These are phyloP conservation scores for Zygosaccharomyces pseudobailii DNA, from an alignment of 1,139 yeast genomes.

Conservation along the genomic window DNA sequence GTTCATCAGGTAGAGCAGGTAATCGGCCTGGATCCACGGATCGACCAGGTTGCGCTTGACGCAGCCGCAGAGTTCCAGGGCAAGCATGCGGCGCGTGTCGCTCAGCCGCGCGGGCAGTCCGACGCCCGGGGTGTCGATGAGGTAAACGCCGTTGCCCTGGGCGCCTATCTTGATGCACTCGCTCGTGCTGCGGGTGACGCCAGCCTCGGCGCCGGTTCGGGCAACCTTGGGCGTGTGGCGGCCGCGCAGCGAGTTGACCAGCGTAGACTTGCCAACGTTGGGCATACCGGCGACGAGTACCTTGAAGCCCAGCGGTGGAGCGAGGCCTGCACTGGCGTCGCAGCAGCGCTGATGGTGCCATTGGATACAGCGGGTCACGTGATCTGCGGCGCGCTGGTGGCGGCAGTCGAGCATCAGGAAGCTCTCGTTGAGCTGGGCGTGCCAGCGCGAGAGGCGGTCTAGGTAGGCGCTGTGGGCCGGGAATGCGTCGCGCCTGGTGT, in stretches of 20 bases:
- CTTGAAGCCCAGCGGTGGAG: slow-evolving; percentile 79
- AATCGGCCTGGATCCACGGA: slow-evolving; percentile 85
- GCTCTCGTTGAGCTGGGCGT: slow-evolving; percentile 48
- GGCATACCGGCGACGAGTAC: slow-evolving; percentile 91
- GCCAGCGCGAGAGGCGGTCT: slow-evolving; percentile 25
- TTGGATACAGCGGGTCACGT: slow-evolving; percentile 47
- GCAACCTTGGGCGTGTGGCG: slow-evolving; percentile 56
- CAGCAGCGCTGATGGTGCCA: slow-evolving; percentile 29
- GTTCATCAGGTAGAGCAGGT: slow-evolving; percentile 68
- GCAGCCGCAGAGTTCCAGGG: slow-evolving; percentile 70
- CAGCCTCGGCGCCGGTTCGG: slow-evolving; percentile 81
- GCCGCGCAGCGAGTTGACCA: slow-evolving; percentile 68
- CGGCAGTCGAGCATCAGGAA: slow-evolving; percentile 62
- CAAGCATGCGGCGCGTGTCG: slow-evolving; percentile 60
- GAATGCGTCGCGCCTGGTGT: slow-evolving; percentile 31
- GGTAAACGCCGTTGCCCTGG: slow-evolving; percentile 51
- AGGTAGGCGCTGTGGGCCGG: slow-evolving; percentile 11
- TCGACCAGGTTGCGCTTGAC: slow-evolving; percentile 69
- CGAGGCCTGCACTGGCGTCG: slow-evolving; percentile 39
- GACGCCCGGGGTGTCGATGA: slow-evolving; percentile 93
- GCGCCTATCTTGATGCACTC: slow-evolving; percentile 61
- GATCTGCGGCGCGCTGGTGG: slow-evolving; percentile 45
- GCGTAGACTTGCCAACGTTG: slow-evolving; percentile 93
- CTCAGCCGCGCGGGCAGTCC: slow-evolving; percentile 67
- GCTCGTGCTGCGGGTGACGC: slow-evolving; percentile 79